These are phyloP conservation scores for Carex cristatella DNA, from an alignment of 176 grass and related monocot species.

Conservation along the genomic window DNA sequence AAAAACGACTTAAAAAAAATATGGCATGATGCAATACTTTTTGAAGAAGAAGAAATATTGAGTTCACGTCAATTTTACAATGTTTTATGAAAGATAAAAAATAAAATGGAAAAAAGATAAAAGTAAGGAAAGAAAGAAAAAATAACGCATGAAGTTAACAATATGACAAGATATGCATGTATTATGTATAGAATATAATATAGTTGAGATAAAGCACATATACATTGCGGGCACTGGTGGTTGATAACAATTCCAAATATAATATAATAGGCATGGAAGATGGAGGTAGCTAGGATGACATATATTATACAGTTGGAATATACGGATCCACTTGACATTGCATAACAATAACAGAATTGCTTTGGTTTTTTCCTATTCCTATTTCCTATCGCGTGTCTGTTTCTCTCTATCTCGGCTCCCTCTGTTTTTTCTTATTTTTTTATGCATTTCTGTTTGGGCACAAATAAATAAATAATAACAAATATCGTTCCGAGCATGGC, in stretches of 20 bases:
- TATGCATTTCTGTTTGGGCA: background rate
- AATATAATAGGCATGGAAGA: too few species aligned
- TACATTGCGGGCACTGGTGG: background rate
- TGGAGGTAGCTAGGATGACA: background rate
- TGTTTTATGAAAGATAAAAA: too few species aligned
- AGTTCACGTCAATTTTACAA: too few species aligned
- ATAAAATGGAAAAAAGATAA: too few species aligned
- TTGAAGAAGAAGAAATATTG: too few species aligned
- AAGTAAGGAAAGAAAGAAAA: too few species aligned
- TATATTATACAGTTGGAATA: background rate
- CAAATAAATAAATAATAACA: background rate
- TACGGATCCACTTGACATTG: background rate
- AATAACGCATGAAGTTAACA: background rate
- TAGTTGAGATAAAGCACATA: too few species aligned
- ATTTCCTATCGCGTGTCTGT: background rate
- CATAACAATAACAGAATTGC: conserved; percentile 21
- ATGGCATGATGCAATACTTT: too few species aligned
- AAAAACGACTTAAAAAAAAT: too few species aligned
- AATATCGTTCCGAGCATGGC: background rate
- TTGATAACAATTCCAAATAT: background rate
- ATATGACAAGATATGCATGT: background rate
- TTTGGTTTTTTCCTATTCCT: background rate
- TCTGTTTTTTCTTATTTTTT: background rate
- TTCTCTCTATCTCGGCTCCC: background rate
- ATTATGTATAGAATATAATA: too few species aligned